These are phyloP conservation scores for Stevia rebaudiana DNA, from an alignment of 140 eudicot species.

Conservation along the genomic window DNA sequence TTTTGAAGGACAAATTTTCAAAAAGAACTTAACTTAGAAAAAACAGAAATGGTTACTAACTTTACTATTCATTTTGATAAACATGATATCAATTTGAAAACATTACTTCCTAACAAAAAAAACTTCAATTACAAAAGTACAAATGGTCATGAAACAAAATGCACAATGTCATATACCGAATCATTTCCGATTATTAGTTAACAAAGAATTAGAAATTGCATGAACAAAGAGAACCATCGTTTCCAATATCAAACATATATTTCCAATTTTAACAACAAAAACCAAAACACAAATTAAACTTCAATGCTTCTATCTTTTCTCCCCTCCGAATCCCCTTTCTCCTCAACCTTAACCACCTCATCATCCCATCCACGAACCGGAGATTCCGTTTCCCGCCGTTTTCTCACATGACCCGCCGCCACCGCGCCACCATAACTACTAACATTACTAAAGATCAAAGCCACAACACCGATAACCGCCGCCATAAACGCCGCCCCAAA, in stretches of 20 bases:
- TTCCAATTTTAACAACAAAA: background rate
- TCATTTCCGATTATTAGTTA: conserved; percentile 10
- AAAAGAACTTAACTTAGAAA: too few species aligned
- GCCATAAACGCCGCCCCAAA: conserved; percentile 63
- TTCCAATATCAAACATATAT: conserved; percentile 14
- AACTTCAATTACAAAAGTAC: too few species aligned
- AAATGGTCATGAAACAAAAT: too few species aligned
- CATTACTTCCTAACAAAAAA: too few species aligned
- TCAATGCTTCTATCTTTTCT: conserved; percentile 30
- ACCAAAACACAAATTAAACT: conserved; percentile 12
- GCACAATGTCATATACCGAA: too few species aligned
- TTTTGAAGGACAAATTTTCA: too few species aligned
- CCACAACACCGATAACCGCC: conserved; percentile 46
- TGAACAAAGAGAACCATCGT: background rate
- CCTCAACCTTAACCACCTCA: conserved; percentile 23
- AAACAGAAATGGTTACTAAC: too few species aligned
- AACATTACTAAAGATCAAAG: conserved; percentile 61
- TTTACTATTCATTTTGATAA: too few species aligned
- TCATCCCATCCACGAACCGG: conserved; percentile 30
- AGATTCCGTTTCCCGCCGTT: conserved; percentile 29
- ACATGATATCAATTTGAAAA: too few species aligned
- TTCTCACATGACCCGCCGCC: conserved; percentile 66
- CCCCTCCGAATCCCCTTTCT: conserved; percentile 1
- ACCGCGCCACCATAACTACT: conserved; percentile 66
- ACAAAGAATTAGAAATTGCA: conserved; percentile 26